A percentile compares a stretch with the other conserved stretches of the same genome.
These are phyloP conservation scores for Acmispon strigosus DNA, from an alignment of 306 rosid species.

Conservation along the genomic window DNA sequence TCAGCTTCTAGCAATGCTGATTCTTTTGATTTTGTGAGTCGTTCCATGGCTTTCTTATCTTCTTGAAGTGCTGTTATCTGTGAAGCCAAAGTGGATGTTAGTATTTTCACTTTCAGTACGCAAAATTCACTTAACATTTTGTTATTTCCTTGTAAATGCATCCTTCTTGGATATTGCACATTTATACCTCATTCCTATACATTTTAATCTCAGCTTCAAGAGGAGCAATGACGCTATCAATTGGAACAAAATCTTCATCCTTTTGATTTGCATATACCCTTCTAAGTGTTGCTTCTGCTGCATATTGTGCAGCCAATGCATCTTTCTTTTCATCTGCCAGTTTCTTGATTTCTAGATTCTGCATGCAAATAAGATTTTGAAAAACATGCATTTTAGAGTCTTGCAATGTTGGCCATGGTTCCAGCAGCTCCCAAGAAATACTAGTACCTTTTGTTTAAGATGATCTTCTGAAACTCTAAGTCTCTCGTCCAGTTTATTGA, in stretches of 20 bases:
- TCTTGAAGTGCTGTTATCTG: conserved; percentile 69
- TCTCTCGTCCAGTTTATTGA: conserved; percentile 50
- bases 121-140: background rate
- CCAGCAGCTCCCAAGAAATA: conserved; percentile 17
- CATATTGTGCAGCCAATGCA: conserved; percentile 76
- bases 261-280: conserved; percentile 66
- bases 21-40: conserved; percentile 73
- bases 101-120: background rate
- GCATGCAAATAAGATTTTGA: conserved; percentile 23
- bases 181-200: conserved; percentile 62
- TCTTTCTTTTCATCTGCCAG: conserved; percentile 62
- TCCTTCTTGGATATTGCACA: background rate
- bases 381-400: conserved; percentile 11
- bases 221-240: conserved; percentile 60
- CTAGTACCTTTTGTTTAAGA: conserved; percentile 63
- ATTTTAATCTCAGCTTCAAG: conserved; percentile 80
- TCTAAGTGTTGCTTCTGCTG: conserved; percentile 84
- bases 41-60: conserved; percentile 79
- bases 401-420: background rate
- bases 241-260: conserved; percentile 52
- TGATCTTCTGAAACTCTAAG: conserved; percentile 44
- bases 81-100: conserved; percentile 19
- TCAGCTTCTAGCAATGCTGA: conserved; percentile 78
- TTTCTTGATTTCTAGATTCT: conserved; percentile 81
- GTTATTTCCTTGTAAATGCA: background rate